Percentiles rank a stretch among this genome's conserved stretches.
Evolutionary conservation across 805 yeast species (phyloP).

Genomic region (Candida jianshihensis): DNA sequence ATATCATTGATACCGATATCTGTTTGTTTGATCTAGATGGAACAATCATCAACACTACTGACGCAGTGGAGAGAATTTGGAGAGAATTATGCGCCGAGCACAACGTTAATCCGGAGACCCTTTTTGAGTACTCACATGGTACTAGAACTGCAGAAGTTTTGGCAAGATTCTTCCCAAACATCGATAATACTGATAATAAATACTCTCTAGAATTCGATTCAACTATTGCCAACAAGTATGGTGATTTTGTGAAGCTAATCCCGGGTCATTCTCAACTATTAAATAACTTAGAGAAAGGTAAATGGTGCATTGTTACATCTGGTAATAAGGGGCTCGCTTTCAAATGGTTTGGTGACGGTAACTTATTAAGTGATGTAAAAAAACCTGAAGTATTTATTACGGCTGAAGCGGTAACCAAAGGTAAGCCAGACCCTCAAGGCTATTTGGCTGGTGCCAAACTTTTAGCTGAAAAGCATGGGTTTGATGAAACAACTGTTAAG

Average conservation of each 20-base stretch:
- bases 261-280: constrained; percentile 69
- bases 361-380: constrained; percentile 44
- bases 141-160: constrained; percentile 77
- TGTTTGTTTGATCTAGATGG: constrained; percentile 80
- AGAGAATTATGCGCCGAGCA: constrained; percentile 64
- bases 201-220: constrained; percentile 53
- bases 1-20: constrained; percentile 14
- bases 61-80: constrained; percentile 82
- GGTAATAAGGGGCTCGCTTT: constrained; percentile 74
- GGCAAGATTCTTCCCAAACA: constrained; percentile 67
- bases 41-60: constrained; percentile 76
- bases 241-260: constrained; percentile 66
- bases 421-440: constrained; percentile 87
- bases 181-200: constrained; percentile 58
- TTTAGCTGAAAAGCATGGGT: constrained; percentile 37
- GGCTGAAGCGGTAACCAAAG: constrained; percentile 72
- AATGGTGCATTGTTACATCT: constrained; percentile 81
- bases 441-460: constrained; percentile 38
- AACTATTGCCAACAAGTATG: constrained; percentile 63
- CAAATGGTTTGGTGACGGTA: constrained; percentile 59
- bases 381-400: constrained; percentile 75
- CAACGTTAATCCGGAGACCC: constrained; percentile 49
- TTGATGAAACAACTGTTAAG: constrained; percentile 30
- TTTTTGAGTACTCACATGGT: constrained; percentile 46
- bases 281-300: constrained; percentile 44